Evolutionary conservation across 768 basidiomycete species (phyloP), one percentile per base, ranked within the genome.

Genomic region (Pisolithus orientalis): DNA sequence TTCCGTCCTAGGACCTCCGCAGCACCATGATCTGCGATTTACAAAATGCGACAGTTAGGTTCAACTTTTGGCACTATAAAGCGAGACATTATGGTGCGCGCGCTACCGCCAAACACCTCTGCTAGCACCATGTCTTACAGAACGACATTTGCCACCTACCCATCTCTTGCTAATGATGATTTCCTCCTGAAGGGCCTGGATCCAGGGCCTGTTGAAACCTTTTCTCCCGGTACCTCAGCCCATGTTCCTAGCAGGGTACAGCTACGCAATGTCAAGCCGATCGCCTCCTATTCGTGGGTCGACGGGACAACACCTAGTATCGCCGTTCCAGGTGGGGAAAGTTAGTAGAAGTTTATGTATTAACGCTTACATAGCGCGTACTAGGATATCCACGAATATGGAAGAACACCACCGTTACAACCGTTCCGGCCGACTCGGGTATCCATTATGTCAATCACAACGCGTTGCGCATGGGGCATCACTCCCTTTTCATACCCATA

Each of bases 331-430:
- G 79, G 78, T 74, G 49, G 42, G 72, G 27, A 25, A 25, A 47
- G n/a, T 31, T 8, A 3, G 25, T 11, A 32, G 2, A 17, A 28
- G 1, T 9, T 17, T 39, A 2, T 43, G 44, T 39, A 10, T 27
- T 9, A 34, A 14, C 13, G 3, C 14, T 31, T 47, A 13, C 27
- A 28, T 29, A 34, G 27, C n/a, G 16, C 17, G 29, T 49, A 66
- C 4, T 53, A 87, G 84, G 84, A 0, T 80, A 79, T 0, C 84
- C 85, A 0, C 74, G 76, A 17, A 65, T 76, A 49, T 87, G 85
- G 85, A 69, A 62, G 4, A 71, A 78, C 25, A 61, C 67, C 0
- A 59, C 73, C 6, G 84, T 86, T 1, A 80, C 74, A 57, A 72
- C 64, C 6, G 80, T 88, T 13, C 71, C 74, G 4, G 72, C 70